Evolutionary conservation across 257 asterid genomes (phyloP), one percentile per base, ranked within the genome.

Genomic region (Fraxinus excelsior): DNA sequence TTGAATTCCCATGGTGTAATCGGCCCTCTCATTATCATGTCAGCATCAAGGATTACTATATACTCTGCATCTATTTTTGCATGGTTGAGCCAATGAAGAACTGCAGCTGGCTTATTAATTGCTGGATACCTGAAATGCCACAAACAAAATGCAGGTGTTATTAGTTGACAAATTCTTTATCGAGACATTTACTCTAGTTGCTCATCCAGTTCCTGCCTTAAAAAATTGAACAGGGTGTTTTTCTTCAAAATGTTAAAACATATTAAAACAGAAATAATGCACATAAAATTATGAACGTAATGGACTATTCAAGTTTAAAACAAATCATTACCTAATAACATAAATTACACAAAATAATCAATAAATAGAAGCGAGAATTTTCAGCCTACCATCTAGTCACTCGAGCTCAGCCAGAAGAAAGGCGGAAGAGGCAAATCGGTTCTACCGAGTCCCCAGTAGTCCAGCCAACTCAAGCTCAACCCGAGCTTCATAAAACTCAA

Each of bases 71-170:
- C 98, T n/a, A 88, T 88, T 81, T 87, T 91, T 68, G 89, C 96
- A 78, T 96, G 99, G 86, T 93, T 93, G 67, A 96, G 83, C 99
- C 99, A 96, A 78, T 96, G 99, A 83, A 96, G 79, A 34, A 93
- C 97, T 18, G 97, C 97, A n/a, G 97, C 97, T n/a, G 99, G 99
- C 79, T 96, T 96, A 65, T 96, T 96, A 66, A 96, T 96, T 35
- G 99, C 98, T 19, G 99, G 99, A 83, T 96, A 96, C 98, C 99
- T 94, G 87, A 77, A 8, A 75, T 16, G 18, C 51, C 37, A 86
- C 58, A 65, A 80, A 72, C 72, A 79, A 75, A 38, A 51, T 8
- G 58, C 68, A 78, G 71, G 40, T 14, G 18, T 79, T 70, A 74
- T 72, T 21, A 10, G 46, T 18, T 26, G 9, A 16, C 19, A 62